A percentile compares a stretch with the other conserved stretches of the same genome.
phyloP scores from a whole-genome alignment of 768 basidiomycete species.

The Mycena venus region DNA sequence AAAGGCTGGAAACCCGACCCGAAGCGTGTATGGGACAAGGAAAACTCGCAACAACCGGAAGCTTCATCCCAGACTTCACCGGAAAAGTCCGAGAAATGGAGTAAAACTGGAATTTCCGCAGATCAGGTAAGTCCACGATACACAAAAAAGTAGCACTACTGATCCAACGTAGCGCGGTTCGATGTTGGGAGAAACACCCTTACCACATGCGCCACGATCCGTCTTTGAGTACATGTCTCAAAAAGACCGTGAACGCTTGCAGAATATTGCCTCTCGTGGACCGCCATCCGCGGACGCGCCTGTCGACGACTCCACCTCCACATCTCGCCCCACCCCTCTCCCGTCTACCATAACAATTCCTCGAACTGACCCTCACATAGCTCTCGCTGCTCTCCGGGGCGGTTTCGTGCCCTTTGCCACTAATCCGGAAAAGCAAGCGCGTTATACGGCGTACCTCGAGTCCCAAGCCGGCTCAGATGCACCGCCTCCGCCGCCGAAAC shows the following conservation, averaged over 20 bases:
- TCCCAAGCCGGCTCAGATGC: conserved; percentile 71
- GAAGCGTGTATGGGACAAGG: conserved; percentile 77
- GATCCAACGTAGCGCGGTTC: conserved; percentile 74
- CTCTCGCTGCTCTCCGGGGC: conserved; percentile 84
- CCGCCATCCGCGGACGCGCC: conserved; percentile 42
- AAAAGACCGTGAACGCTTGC: conserved; percentile 90
- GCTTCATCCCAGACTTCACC: conserved; percentile 35
- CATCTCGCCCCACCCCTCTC: conserved; percentile 36
- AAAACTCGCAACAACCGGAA: conserved; percentile 50
- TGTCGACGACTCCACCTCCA: conserved; percentile 28
- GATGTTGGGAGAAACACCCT: conserved; percentile 84
- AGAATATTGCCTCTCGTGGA: conserved; percentile 62
- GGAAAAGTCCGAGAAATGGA: conserved; percentile 67
- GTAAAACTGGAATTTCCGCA: conserved; percentile 66
- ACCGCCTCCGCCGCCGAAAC: conserved; percentile 63
- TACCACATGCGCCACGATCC: conserved; percentile 79
- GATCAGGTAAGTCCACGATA: conserved; percentile 69
- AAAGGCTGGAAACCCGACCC: conserved; percentile 90
- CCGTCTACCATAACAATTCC: conserved; percentile 63
- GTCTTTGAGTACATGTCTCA: conserved; percentile 96
- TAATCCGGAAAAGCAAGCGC: conserved; percentile 83
- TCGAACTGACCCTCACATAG: conserved; percentile 79
- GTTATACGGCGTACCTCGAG: conserved; percentile 86
- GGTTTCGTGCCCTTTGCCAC: conserved; percentile 90
- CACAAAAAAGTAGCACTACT: background rate